Percentiles rank a stretch among this genome's conserved stretches.
These are phyloP conservation scores for Pyrenophora tritici-repentis DNA, from an alignment of 2,329 filamentous ascomycete species.

Conservation along the genomic window DNA sequence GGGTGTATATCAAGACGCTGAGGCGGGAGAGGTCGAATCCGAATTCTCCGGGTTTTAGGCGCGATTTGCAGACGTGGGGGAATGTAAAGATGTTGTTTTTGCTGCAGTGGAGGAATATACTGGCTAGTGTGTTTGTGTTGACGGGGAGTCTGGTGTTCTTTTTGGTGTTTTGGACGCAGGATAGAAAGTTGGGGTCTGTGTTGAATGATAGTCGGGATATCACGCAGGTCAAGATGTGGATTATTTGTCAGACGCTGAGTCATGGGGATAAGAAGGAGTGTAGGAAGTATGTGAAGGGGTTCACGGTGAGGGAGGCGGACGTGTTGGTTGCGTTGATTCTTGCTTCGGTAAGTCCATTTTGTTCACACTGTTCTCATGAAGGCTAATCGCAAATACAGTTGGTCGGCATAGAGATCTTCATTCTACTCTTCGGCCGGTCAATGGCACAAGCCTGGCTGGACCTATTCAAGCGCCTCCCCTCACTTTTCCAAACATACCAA, in stretches of 20 bases:
- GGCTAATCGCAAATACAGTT: slow-evolving; percentile 26
- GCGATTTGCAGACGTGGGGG: slow-evolving; percentile 24
- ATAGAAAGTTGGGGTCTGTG: slow-evolving; percentile 28
- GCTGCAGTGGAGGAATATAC: slow-evolving; percentile 36
- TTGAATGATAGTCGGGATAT: slow-evolving; percentile 26
- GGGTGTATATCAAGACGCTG: slow-evolving; percentile 38
- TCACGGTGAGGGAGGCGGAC: slow-evolving; percentile 22
- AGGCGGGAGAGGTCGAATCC: slow-evolving; percentile 13
- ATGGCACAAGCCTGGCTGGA: slow-evolving; percentile 36
- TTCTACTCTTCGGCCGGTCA: slow-evolving; percentile 35
- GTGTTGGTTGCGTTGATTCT: slow-evolving; percentile 32
- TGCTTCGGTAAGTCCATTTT: slow-evolving; percentile 29
- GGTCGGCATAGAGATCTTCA: slow-evolving; percentile 44
- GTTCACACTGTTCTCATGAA: no score
- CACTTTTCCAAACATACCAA: no score
- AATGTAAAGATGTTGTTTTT: slow-evolving; percentile 31
- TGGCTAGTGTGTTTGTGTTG: slow-evolving; percentile 34
- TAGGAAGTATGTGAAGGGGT: slow-evolving; percentile 29
- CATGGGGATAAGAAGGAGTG: slow-evolving; percentile 30
- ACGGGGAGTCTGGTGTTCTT: slow-evolving; percentile 35
- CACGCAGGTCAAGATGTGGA: slow-evolving; percentile 25
- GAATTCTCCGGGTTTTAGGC: background rate
- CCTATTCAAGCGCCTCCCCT: slow-evolving; percentile 15
- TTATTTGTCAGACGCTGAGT: slow-evolving; percentile 11
- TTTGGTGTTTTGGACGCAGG: slow-evolving; percentile 36